Conservation (phyloP, 441 rosid genomes). For the Lagerstroemia fauriei region DNA sequence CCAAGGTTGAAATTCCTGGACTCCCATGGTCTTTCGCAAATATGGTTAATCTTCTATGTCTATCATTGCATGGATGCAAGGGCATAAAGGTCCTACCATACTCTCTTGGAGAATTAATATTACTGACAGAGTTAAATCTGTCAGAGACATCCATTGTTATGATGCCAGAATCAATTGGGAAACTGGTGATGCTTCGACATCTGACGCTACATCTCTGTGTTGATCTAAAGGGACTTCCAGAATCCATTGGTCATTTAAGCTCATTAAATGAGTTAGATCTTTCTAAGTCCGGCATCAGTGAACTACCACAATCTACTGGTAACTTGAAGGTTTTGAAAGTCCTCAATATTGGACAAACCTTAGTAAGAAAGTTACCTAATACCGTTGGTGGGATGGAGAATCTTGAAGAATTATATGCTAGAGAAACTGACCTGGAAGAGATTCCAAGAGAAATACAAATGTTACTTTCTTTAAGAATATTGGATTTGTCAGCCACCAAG, state of each 20-base stretch:
- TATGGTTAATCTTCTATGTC: too few relatives aligned
- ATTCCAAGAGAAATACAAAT: neutral
- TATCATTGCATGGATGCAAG: too few relatives aligned
- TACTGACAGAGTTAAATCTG: too few relatives aligned
- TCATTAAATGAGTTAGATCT: neutral
- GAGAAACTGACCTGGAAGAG: neutral
- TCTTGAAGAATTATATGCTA: slow-evolving; percentile 1
- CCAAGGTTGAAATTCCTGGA: too few relatives aligned
- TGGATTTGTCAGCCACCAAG: neutral
- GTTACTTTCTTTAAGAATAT: neutral
- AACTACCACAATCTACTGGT: neutral
- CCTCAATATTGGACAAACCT: neutral
- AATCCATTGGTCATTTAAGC: neutral
- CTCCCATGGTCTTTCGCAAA: too few relatives aligned
- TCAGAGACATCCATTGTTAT: too few relatives aligned
- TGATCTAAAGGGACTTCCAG: too few relatives aligned
- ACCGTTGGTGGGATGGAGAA: neutral
- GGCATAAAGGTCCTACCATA: too few relatives aligned
- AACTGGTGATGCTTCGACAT: too few relatives aligned
- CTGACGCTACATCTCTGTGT: too few relatives aligned
- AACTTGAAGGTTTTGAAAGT: neutral
- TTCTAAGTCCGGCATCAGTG: neutral
- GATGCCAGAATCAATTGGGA: neutral
- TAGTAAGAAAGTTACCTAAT: neutral
- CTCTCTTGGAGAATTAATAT: too few relatives aligned